phyloP scores from a whole-genome alignment of 106 monocot species.

The Triglochin maritima region DNA sequence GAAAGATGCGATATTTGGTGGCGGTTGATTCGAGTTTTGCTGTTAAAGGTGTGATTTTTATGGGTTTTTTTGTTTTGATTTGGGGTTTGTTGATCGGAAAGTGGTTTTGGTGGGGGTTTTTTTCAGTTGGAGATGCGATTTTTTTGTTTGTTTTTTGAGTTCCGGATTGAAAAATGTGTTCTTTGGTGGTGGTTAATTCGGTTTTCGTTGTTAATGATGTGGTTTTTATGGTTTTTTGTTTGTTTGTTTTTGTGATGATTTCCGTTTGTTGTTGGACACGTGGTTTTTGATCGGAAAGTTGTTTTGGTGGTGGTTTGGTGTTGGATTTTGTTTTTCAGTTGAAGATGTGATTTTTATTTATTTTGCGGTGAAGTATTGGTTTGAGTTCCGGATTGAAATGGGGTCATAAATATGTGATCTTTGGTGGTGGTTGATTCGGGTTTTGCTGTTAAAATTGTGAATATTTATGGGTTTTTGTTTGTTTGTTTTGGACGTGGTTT shows the following conservation, averaged over 20 bases:
- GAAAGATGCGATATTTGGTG: neutral
- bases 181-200: neutral
- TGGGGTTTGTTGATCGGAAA: too few relatives aligned
- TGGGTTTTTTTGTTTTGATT: neutral
- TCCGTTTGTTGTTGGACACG: too few relatives aligned
- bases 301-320: neutral
- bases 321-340: neutral
- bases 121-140: neutral
- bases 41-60: too few relatives aligned
- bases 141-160: neutral
- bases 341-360: neutral
- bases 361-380: neutral
- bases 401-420: too few relatives aligned
- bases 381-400: neutral
- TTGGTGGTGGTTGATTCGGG: neutral
- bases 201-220: too few relatives aligned
- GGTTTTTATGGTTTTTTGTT: too few relatives aligned
- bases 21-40: too few relatives aligned
- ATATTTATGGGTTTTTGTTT: neutral
- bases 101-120: neutral
- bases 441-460: neutral
- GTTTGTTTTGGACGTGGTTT: neutral
- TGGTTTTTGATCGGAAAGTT: too few relatives aligned
- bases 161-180: neutral
- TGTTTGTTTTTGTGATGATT: too few relatives aligned